A percentile compares a stretch with the other conserved stretches of the same genome.
Conservation (phyloP, 306 rosid species). For the Potentilla sterilis region DNA sequence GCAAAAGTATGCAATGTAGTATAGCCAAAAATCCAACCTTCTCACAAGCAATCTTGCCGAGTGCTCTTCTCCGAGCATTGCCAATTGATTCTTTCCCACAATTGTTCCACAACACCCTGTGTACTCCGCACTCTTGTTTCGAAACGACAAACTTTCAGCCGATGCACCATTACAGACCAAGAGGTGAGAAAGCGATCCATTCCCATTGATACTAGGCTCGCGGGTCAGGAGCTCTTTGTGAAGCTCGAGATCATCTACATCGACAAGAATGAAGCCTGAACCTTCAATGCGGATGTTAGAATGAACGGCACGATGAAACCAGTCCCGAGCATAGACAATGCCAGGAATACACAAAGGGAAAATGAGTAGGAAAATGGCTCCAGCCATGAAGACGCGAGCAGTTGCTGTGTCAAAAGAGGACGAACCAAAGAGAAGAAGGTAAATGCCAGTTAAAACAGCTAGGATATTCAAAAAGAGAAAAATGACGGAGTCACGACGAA, state of each 20-base stretch:
- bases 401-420: slow-evolving; percentile 37
- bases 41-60: slow-evolving; percentile 46
- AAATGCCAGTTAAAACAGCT: slow-evolving; percentile 72
- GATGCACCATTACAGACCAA: slow-evolving; percentile 28
- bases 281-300: slow-evolving; percentile 52
- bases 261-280: slow-evolving; percentile 65
- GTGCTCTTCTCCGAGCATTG: slow-evolving; percentile 85
- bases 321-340: slow-evolving; percentile 60
- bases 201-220: slow-evolving; percentile 35
- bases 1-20: slow-evolving; percentile 76
- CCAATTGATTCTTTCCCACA: slow-evolving; percentile 55
- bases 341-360: slow-evolving; percentile 76
- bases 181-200: slow-evolving; percentile 30
- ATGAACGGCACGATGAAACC: slow-evolving; percentile 54
- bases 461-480: slow-evolving; percentile 68
- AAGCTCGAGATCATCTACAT: slow-evolving; percentile 85
- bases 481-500: slow-evolving; percentile 61
- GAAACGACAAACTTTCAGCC: not conserved
- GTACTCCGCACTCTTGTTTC: slow-evolving; percentile 19
- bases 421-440: slow-evolving; percentile 72
- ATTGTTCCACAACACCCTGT: slow-evolving; percentile 39
- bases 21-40: slow-evolving; percentile 86
- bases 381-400: slow-evolving; percentile 52
- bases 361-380: slow-evolving; percentile 66
- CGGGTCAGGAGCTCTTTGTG: slow-evolving; percentile 70